A percentile compares a stretch with the other conserved stretches of the same genome.
Conservation (phyloP, 1,284 basidiomycete species). For the Fistulinella staudtii region DNA sequence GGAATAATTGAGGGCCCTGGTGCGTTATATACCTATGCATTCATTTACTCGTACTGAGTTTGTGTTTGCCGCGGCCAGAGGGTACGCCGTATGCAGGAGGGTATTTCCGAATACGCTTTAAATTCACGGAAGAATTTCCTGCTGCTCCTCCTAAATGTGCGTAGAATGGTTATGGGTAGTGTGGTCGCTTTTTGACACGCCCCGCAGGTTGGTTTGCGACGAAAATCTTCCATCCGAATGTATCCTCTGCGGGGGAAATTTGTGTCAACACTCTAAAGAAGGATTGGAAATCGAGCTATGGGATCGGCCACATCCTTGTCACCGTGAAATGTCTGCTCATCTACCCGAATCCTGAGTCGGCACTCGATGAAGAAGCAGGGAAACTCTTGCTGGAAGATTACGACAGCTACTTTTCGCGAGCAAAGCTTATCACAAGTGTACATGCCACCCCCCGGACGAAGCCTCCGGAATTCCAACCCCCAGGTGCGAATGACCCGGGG, state of each 20-base stretch:
- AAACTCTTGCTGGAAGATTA: constrained; percentile 89
- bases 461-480: constrained; percentile 65
- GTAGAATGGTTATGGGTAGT: constrained; percentile 27
- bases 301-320: constrained; percentile 86
- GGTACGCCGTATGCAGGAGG: constrained; percentile 91
- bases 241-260: constrained; percentile 86
- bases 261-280: constrained; percentile 98
- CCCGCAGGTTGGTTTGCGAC: constrained; percentile 78
- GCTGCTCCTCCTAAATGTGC: constrained; percentile 87
- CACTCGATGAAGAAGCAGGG: constrained; percentile 91
- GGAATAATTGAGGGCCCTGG: constrained; percentile 80
- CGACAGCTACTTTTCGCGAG: constrained; percentile 77
- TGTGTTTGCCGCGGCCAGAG: constrained; percentile 42
- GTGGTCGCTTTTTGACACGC: constrained; percentile 7
- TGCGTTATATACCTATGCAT: constrained; percentile 33
- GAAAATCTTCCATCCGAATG: constrained; percentile 97
- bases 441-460: constrained; percentile 73
- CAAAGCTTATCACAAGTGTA: constrained; percentile 79
- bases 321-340: constrained; percentile 94
- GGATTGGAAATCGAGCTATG: constrained; percentile 92
- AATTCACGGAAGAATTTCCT: constrained; percentile 87
- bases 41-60: constrained; percentile 14
- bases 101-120: constrained; percentile 85
- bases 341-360: constrained; percentile 94
- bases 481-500: constrained; percentile 26